phyloP scores from a whole-genome alignment of 148 eudicot genomes.

The Spergularia marina region DNA sequence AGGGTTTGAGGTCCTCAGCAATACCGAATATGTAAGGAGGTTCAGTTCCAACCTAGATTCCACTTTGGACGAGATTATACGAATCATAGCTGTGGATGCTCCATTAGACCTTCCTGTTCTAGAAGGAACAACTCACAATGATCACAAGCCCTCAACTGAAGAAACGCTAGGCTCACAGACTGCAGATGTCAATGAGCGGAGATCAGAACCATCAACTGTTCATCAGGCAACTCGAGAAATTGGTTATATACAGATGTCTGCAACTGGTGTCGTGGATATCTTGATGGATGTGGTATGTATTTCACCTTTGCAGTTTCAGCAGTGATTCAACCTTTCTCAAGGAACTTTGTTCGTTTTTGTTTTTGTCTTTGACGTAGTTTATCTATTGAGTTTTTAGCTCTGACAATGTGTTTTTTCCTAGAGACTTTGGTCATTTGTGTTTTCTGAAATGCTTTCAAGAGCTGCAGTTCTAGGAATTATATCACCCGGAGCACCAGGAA shows the following conservation, averaged over 20 bases:
- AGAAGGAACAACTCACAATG: background rate
- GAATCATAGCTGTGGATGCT: constrained; percentile 32
- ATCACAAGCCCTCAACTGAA: background rate
- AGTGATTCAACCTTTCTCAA: background rate
- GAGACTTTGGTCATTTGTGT: constrained; percentile 57
- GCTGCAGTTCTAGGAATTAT: constrained; percentile 43
- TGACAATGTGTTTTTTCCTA: constrained; percentile 14
- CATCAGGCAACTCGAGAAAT: constrained; percentile 39
- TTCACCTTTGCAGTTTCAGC: background rate
- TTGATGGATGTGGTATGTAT: constrained; percentile 58
- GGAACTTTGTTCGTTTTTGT: background rate
- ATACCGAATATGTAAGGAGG: constrained; percentile 38
- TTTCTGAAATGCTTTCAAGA: constrained; percentile 50
- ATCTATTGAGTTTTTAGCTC: background rate
- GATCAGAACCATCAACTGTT: background rate
- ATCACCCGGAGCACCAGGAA: constrained; percentile 32
- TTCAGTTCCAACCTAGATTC: constrained; percentile 43
- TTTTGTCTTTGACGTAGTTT: background rate
- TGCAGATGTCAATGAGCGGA: background rate
- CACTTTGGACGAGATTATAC: constrained; percentile 45
- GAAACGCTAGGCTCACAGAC: background rate
- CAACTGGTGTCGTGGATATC: constrained; percentile 39
- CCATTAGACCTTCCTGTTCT: constrained; percentile 28
- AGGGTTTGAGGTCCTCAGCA: constrained; percentile 39
- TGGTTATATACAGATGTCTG: constrained; percentile 32